Base-by-base conservation (phyloP, 2,329 filamentous ascomycete species). In the Phaeosphaeria sp. region DNA sequence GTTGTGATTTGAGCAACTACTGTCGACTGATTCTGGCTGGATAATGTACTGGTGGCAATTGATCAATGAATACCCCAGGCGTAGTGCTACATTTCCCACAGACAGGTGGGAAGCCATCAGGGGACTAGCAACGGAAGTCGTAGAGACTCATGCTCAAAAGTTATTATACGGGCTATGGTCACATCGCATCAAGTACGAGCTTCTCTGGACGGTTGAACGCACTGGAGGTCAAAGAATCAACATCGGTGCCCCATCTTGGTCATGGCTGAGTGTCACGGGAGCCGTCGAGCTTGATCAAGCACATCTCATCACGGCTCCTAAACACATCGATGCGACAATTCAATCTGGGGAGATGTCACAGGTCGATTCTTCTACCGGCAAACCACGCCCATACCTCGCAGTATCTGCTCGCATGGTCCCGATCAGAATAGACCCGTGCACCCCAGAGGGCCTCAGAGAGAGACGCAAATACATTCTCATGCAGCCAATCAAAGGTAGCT, bases 61-160 rank as follows among this genome's bases (percentile, higher is more conserved):
- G 5, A 17, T 58, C 17, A 7, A 7, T 2, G 36, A 39, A 6
- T 54, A 58, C 45, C 49, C 43, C 17, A 21, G 18, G 21, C 54
- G 55, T 21, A 24, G 47, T 13, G 7, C 54, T 22, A 58, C 55
- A 15, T 54, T 43, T 30, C 13, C 27, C 2, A 54, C 33, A 2
- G 55, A 58, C 55, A 58, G 47, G 21, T 58, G 55, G 55, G 30
- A 51, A 13, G 55, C 55, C 8, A 50, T 58, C 17, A 20, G 30
- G 30, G 55, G 55, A 20, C 46, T 58, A 17, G 51, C 45, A 25
- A 33, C 40, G 15, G 25, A 54, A 21, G 25, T 58, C 6, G 21
- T 39, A 27, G n/a, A 8, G 2, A 20, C n/a, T 1, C 11, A 42
- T 9, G 17, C 17, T 17, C 15, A 42, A 18, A 44, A 18, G 17